Base-by-base conservation (phyloP, 257 asterid species). In the Thymus quinquecostatus region DNA sequence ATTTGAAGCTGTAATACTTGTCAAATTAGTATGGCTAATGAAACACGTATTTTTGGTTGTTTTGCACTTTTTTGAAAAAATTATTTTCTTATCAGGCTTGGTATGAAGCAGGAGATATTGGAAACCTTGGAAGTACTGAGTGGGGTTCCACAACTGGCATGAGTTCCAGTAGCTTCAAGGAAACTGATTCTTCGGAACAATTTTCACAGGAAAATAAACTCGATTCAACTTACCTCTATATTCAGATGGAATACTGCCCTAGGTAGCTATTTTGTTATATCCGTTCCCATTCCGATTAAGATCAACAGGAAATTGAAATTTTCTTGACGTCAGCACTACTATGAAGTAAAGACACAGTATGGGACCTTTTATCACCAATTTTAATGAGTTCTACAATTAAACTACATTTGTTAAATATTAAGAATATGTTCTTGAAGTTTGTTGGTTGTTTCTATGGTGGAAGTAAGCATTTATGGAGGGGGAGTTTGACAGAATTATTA, bases 171-270 rank as follows among this genome's bases (percentile, higher is more conserved):
- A 85, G 91, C 82, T 78, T 28, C 82, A 75, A 77, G 84, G 91
- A 86, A 68, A 78, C 83, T 51, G 81, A 86, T 82, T 84, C 90
- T 21, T 81, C 88, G 2, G 93, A 91, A 72, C 78, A 65, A 38
- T 53, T 72, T 76, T 87, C 85, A 53, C 80, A 73, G 50, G 95
- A 80, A 78, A 86, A 82, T 71, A 85, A 82, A 81, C 84, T 83
- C 14, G 96, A 89, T 76, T 84, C 97, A 36, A 89, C 97, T 68
- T 91, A 86, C 77, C 91, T 94, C 80, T 91, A 89, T 74, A 94
- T 94, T 82, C 99, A 94, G 85, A 94, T 94, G 99, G 97, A 94
- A 74, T 94, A 88, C 80, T 94, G 99, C 82, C 99, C 99, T 69
- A 89, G 97, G 99, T 94, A 70, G 70, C 64, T 67, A 68, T 69